phyloP scores from a whole-genome alignment of 1,284 basidiomycete genomes.

The Taiwanofungus camphoratus region DNA sequence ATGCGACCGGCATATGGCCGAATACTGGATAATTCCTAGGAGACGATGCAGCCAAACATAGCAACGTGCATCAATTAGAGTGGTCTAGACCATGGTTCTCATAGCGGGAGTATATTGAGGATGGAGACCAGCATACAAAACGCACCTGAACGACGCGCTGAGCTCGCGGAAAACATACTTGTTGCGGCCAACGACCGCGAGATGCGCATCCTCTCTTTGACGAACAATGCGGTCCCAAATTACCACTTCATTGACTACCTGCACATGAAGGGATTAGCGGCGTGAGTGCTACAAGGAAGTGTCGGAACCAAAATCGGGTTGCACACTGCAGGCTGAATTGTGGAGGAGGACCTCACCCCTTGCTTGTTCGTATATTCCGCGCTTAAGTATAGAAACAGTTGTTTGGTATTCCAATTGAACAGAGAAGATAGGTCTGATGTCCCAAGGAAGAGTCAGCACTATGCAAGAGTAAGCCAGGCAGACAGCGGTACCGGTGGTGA shows the following conservation, averaged over 20 bases:
- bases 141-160: slow-evolving; percentile 74
- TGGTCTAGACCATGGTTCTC: no score
- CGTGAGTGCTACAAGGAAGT: background rate
- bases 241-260: slow-evolving; percentile 81
- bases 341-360: slow-evolving; percentile 48
- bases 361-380: slow-evolving; percentile 72
- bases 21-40: no score
- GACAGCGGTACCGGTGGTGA: slow-evolving; percentile 66
- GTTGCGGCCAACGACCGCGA: slow-evolving; percentile 65
- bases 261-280: slow-evolving; percentile 1
- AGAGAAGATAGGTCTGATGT: slow-evolving; percentile 67
- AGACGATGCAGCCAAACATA: no score
- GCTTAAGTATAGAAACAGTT: slow-evolving; percentile 80
- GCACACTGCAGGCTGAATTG: background rate
- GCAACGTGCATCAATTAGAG: no score
- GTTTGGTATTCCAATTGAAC: slow-evolving; percentile 95
- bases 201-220: slow-evolving; percentile 66
- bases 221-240: slow-evolving; percentile 90
- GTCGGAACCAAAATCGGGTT: background rate
- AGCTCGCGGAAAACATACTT: slow-evolving; percentile 84
- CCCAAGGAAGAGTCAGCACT: background rate
- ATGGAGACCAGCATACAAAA: no score
- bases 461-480: slow-evolving; percentile 7
- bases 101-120: no score
- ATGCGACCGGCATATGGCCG: no score